phyloP scores from a whole-genome alignment of 192 early-diverging fungal genomes.

The Jimgerdemannia lactiflua region DNA sequence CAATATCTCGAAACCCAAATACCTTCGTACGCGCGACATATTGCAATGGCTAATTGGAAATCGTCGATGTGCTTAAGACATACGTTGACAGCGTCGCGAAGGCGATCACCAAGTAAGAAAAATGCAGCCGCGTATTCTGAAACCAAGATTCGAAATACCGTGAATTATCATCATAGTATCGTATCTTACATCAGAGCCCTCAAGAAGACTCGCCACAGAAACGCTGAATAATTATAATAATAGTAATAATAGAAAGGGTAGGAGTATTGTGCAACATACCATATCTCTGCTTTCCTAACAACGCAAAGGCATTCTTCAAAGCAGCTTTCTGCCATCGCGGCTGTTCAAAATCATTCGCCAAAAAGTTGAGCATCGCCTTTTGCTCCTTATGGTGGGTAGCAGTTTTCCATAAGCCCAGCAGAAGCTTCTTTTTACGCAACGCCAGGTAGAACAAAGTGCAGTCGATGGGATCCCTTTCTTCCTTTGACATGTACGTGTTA shows the following conservation, averaged over 20 bases:
- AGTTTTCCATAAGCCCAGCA: slow-evolving; percentile 89
- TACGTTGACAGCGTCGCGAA: slow-evolving; percentile 91
- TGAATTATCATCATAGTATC: too few relatives aligned
- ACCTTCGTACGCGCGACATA: slow-evolving; percentile 94
- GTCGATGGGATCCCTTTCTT: slow-evolving; percentile 81
- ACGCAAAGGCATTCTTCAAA: slow-evolving; percentile 97
- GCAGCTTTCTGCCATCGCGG: slow-evolving; percentile 92
- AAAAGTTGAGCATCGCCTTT: slow-evolving; percentile 83
- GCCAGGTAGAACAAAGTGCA: slow-evolving; percentile 91
- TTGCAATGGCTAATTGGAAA: slow-evolving; percentile 85
- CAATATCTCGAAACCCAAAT: neutral
- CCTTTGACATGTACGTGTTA: slow-evolving; percentile 74
- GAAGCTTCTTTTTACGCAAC: slow-evolving; percentile 83
- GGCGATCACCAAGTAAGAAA: slow-evolving; percentile 84
- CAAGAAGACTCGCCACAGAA: too few relatives aligned
- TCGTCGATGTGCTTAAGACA: slow-evolving; percentile 92
- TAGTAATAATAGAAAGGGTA: too few relatives aligned
- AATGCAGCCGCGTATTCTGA: slow-evolving; percentile 92
- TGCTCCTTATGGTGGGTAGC: slow-evolving; percentile 83
- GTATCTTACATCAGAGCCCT: too few relatives aligned
- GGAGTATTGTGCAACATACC: slow-evolving; percentile 36
- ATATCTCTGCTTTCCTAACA: slow-evolving; percentile 92
- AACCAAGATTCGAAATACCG: neutral
- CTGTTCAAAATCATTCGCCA: slow-evolving; percentile 90
- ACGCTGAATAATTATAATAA: too few relatives aligned